Evolutionary conservation across 345 rosid genomes (phyloP).

Genomic region (Psidium friedrichsthalianum): DNA sequence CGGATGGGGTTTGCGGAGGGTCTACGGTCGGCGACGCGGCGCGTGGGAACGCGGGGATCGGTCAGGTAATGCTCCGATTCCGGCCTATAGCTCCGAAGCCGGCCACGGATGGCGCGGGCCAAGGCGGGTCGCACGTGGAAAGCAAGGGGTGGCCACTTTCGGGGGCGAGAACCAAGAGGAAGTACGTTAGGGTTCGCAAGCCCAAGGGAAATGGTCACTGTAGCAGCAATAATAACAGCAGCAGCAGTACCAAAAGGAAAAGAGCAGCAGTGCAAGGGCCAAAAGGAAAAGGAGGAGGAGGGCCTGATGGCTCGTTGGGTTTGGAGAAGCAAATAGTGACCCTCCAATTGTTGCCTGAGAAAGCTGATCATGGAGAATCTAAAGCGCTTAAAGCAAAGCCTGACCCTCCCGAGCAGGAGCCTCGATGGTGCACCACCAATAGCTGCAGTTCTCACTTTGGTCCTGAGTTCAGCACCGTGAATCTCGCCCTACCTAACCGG

Average conservation of each 20-base stretch:
- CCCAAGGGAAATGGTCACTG: background rate
- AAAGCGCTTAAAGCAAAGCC: background rate
- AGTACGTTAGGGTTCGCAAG: constrained; percentile 7
- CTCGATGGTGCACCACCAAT: background rate
- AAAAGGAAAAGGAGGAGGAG: background rate
- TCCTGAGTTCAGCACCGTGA: background rate
- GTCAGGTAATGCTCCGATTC: constrained; percentile 2
- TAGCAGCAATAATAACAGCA: background rate
- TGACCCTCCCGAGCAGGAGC: background rate
- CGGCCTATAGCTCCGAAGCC: constrained; percentile 19
- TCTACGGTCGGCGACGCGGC: background rate
- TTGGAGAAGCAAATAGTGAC: constrained; percentile 2
- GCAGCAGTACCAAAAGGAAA: background rate
- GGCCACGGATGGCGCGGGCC: background rate
- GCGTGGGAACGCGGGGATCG: background rate
- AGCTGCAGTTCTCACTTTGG: background rate
- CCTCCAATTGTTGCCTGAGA: constrained; percentile 12
- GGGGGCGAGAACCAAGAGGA: constrained; percentile 3
- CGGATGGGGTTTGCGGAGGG: background rate
- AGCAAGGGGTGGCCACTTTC: background rate
- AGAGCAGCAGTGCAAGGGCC: background rate
- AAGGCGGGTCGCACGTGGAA: background rate
- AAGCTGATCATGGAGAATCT: background rate
- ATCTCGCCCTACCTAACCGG: background rate
- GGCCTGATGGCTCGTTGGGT: background rate